Base-by-base conservation (phyloP, 2,329 filamentous ascomycete species). In the Cladobotryum mycophilum region DNA sequence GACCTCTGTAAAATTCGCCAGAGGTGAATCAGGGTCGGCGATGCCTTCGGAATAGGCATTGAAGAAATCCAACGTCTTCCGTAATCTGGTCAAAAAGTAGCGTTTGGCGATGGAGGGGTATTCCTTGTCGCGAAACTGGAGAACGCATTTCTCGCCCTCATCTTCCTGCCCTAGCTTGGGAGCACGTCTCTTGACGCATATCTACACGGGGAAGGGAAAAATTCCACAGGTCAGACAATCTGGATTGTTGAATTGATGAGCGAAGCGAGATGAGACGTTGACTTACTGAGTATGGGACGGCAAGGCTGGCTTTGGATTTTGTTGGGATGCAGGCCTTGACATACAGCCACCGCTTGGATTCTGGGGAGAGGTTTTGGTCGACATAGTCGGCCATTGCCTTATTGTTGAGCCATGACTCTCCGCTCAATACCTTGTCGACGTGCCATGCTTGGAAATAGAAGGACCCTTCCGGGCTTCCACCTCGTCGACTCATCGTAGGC, bases 381-480 rank as follows among this genome's bases (percentile, higher is more conserved):
- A 53, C 42, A 49, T 45, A 53, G 33, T 53, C 51, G 51, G 51
- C 51, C 13, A 53, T 25, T 14, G 6, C 51, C 38, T 53, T 53
- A 30, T 53, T 53, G 17, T 46, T 45, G 20, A 37, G 11, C 51
- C 46, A 53, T 33, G 51, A 49, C 51, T 53, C 51, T 17, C 42
- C 51, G 33, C 37, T 42, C 15, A 53, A 46, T 30, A 43, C 46
- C 33, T 44, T 44, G 51, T 45, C 42, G 37, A 49, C 20, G 36
- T 49, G 46, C 51, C 51, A 53, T 18, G 51, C 51, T 46, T 53
- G 51, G 45, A 53, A 53, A 46, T 53, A 53, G 38, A 53, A 53
- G 33, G 51, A 48, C 44, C 36, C 51, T 41, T 53, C 51, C 22
- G 42, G 44, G 37, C 36, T 53, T 42, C 37, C 51, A 35, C 46